Evolutionary conservation across 345 rosid genomes (phyloP).

Genomic region (Rhizophora mangle): DNA sequence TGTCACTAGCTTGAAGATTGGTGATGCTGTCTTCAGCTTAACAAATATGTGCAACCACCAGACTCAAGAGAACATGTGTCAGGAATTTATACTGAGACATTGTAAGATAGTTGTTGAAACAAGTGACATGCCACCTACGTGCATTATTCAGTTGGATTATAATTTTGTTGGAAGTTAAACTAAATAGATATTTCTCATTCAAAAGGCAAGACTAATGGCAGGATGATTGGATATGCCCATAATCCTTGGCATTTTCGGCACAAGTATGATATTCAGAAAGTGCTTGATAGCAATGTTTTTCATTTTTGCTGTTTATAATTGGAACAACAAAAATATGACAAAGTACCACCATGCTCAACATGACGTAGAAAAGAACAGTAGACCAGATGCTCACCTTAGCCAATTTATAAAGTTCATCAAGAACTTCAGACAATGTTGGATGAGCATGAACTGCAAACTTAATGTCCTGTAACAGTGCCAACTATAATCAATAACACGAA

Average conservation of each 20-base stretch:
- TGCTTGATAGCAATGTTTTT: too few relatives aligned
- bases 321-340: not conserved
- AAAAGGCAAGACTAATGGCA: too few relatives aligned
- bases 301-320: not conserved
- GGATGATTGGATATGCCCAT: not conserved
- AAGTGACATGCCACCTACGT: not conserved
- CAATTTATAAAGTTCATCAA: constrained; percentile 92
- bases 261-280: not conserved
- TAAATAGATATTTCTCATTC: too few relatives aligned
- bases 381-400: constrained; percentile 67
- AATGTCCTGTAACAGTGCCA: constrained; percentile 56
- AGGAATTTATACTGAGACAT: constrained; percentile 10
- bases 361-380: not conserved
- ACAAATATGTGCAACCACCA: constrained; percentile 17
- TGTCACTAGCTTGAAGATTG: constrained; percentile 28
- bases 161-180: too few relatives aligned
- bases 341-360: not conserved
- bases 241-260: not conserved
- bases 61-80: constrained; percentile 5
- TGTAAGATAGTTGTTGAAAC: not conserved
- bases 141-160: not conserved
- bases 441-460: constrained; percentile 96
- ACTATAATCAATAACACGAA: not conserved
- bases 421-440: constrained; percentile 95
- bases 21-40: constrained; percentile 22